phyloP scores from a whole-genome alignment of 176 grass and related monocot species.

The Dendrocalamus sinicus region DNA sequence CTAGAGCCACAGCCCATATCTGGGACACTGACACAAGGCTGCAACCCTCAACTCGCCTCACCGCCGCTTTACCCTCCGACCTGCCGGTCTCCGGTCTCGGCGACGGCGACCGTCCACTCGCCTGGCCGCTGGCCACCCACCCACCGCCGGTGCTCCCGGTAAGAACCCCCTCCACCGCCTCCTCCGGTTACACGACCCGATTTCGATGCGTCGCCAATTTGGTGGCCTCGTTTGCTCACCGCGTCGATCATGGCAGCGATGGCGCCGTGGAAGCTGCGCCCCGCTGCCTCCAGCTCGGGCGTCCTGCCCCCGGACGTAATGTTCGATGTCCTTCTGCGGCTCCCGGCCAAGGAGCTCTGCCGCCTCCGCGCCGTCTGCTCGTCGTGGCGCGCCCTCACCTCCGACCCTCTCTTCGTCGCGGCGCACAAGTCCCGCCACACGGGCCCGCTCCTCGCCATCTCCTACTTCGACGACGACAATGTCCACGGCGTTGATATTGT shows the following conservation, averaged over 20 bases:
- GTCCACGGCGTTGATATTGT: slow-evolving; percentile 10
- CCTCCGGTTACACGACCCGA: neutral
- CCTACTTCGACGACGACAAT: too few relatives aligned
- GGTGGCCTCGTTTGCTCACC: neutral
- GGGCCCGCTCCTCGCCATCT: slow-evolving; percentile 5
- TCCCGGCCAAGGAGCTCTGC: slow-evolving; percentile 38
- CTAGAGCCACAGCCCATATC: too few relatives aligned
- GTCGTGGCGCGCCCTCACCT: slow-evolving; percentile 24
- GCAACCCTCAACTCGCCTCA: too few relatives aligned
- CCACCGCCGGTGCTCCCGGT: neutral
- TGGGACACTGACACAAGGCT: too few relatives aligned
- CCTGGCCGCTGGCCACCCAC: too few relatives aligned
- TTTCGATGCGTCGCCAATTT: neutral
- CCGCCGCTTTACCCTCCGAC: too few relatives aligned
- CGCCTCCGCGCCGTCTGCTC: neutral
- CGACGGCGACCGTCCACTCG: too few relatives aligned
- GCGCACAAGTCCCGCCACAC: slow-evolving; percentile 21
- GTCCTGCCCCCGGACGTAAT: slow-evolving; percentile 14
- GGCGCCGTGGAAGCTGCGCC: neutral
- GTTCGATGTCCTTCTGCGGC: slow-evolving; percentile 35
- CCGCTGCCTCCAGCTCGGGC: neutral
- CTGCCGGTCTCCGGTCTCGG: too few relatives aligned
- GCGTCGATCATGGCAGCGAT: neutral
- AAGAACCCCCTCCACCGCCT: neutral
- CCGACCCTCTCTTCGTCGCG: neutral